These are phyloP conservation scores for Melocanna baccifera DNA, from an alignment of 176 grass and related monocot species.

Conservation along the genomic window DNA sequence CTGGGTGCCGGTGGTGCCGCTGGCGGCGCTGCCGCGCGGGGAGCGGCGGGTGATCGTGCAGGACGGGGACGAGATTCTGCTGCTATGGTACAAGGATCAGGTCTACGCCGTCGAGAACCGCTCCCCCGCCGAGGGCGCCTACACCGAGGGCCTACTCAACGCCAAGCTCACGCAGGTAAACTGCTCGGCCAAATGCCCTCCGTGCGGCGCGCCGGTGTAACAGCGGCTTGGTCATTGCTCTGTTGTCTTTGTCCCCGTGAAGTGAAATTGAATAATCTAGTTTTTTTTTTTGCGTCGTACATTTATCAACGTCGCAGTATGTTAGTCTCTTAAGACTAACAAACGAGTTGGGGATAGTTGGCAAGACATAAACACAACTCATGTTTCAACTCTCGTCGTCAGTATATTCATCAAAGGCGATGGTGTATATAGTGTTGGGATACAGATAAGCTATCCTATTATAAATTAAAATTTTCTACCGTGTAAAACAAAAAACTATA, in stretches of 20 bases:
- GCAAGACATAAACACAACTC: not conserved
- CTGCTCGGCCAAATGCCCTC: conserved; percentile 4
- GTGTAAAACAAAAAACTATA: no score
- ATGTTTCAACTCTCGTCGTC: not conserved
- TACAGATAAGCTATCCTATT: no score
- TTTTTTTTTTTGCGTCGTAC: not conserved
- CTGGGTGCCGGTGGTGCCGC: conserved; percentile 86
- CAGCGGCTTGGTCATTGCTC: not conserved
- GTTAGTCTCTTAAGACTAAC: not conserved
- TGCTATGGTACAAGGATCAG: conserved; percentile 95
- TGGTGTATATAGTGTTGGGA: no score
- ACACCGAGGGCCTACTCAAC: conserved; percentile 92
- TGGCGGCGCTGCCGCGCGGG: conserved; percentile 72
- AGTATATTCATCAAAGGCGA: not conserved
- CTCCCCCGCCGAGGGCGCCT: conserved; percentile 89
- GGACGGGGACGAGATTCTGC: conserved; percentile 76
- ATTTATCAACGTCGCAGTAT: not conserved
- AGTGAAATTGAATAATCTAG: not conserved
- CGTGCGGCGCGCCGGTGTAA: not conserved
- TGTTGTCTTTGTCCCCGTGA: not conserved
- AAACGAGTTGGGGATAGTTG: not conserved
- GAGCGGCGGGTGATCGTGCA: conserved; percentile 93
- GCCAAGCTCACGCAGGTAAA: conserved; percentile 94
- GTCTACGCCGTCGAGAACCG: conserved; percentile 88
- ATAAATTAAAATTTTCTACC: no score